Evolutionary conservation across 1,284 basidiomycete genomes (phyloP).

Genomic region (Cutaneotrichosporon mucoides): DNA sequence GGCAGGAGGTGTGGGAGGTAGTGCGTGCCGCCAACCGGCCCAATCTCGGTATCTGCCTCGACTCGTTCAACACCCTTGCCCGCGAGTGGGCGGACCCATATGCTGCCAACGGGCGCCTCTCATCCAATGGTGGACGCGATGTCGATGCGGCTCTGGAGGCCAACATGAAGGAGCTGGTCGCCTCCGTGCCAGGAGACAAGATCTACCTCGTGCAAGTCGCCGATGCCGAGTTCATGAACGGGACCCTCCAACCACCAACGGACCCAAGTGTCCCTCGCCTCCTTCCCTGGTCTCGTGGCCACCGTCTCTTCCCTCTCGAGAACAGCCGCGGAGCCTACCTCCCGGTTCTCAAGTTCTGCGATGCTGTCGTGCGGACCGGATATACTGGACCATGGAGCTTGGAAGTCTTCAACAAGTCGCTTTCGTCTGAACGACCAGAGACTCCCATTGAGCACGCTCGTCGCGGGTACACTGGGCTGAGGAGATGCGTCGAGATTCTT

Average conservation of each 20-base stretch:
- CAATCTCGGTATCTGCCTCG: slow-evolving; percentile 9
- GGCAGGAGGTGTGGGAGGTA: slow-evolving; percentile 6
- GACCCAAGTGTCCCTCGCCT: slow-evolving; percentile 1
- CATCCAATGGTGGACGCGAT: neutral
- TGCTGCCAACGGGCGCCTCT: neutral
- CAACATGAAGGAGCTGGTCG: neutral
- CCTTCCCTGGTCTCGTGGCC: slow-evolving; percentile 1
- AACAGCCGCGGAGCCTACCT: neutral
- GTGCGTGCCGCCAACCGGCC: slow-evolving; percentile 1
- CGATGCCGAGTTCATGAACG: slow-evolving; percentile 4
- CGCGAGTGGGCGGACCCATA: slow-evolving; percentile 8
- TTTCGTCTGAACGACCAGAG: neutral
- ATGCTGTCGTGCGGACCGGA: neutral
- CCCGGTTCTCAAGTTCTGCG: slow-evolving; percentile 5
- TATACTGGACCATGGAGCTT: slow-evolving; percentile 3
- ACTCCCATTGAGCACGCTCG: neutral
- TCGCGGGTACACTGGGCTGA: neutral
- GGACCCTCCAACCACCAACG: neutral
- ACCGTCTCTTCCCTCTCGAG: slow-evolving; percentile 6
- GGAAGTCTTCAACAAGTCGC: slow-evolving; percentile 11
- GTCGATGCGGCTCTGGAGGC: neutral
- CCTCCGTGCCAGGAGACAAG: neutral
- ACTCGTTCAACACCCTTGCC: slow-evolving; percentile 10
- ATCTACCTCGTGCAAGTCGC: slow-evolving; percentile 8
- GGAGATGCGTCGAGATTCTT: neutral